A percentile compares a stretch with the other conserved stretches of the same genome.
Conservation (phyloP, 495 filamentous ascomycete species). For the Cladorrhinum samala region DNA sequence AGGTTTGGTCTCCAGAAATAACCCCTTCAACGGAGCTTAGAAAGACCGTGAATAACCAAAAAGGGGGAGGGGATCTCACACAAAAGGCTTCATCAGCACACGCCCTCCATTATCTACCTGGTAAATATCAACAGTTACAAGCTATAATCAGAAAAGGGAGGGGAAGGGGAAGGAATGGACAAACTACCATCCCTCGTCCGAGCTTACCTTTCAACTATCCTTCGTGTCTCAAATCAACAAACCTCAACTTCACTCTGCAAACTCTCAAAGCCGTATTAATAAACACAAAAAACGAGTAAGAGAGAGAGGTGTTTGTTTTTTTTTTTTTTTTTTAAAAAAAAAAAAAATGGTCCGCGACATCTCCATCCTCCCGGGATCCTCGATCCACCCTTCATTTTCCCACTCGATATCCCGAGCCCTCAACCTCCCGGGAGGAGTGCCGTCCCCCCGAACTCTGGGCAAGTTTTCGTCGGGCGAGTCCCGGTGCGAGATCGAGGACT, state of each 20-base stretch:
- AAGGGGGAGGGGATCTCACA: no score
- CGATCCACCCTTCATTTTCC: slow-evolving; percentile 74
- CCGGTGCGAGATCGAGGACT: slow-evolving; percentile 90
- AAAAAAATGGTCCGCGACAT: slow-evolving; percentile 87
- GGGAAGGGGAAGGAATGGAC: background rate
- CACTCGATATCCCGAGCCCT: slow-evolving; percentile 80
- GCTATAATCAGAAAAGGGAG: no score
- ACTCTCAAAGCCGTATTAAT: background rate
- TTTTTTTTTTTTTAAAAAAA: background rate
- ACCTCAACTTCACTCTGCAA: no score
- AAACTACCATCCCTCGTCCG: background rate
- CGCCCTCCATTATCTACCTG: no score
- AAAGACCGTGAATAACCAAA: no score
- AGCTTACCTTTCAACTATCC: no score
- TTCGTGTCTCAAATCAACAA: no score
- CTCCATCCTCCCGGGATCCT: slow-evolving; percentile 86
- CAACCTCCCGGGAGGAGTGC: slow-evolving; percentile 61
- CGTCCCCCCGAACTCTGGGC: slow-evolving; percentile 58
- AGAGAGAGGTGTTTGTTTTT: background rate
- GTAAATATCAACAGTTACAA: no score
- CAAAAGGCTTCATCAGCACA: no score
- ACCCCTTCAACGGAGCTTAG: no score
- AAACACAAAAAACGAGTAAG: background rate
- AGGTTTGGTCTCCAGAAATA: background rate
- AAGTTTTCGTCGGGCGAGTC: slow-evolving; percentile 96